Evolutionary conservation across 2,329 filamentous ascomycete species (phyloP), one percentile per base, ranked within the genome.

Genomic region (Phoma sp.): DNA sequence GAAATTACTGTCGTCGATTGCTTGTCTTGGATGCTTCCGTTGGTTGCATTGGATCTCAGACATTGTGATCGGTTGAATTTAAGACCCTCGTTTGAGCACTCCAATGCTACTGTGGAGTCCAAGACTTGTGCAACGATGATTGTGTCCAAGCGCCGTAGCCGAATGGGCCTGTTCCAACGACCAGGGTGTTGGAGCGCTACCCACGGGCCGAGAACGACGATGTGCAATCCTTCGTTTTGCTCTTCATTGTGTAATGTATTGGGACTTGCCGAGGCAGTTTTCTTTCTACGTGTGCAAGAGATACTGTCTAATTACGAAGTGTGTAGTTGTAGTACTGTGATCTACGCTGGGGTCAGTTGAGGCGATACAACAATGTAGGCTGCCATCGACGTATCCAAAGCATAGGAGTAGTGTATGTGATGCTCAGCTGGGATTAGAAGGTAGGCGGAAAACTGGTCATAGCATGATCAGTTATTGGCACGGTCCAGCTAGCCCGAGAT

Each of bases 161-260:
- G 46, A 55, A 45, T 18, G 40, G 40, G 46, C 30, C 36, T 41
- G 29, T 50, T 49, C 52, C 52, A 49, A 41, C 41, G 46, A 46
- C 52, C 52, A 38, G 52, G 52, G 36, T 10, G 27, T 50, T 46
- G 52, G 46, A 42, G 52, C 46, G 52, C 46, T 38, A 47, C 46
- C 27, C 7, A 42, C 52, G 47, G 47, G 42, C 46, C 52, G 47
- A 46, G n/a, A 29, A 30, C 29, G 47, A 50, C 13, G 32, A 37
- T 53, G 38, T 25, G 42, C 43, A 47, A 53, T 47, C 50, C 38
- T 42, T 18, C 36, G 37, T 45, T 36, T 49, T 40, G 36, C 29
- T 44, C 25, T 38, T 38, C 7, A 23, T 46, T 24, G 37, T n/a
- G 37, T 49, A 40, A 45, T 27, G 35, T 41, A 41, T 9, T 30